Base-by-base conservation (phyloP, 352 stramenopile genomes). In the Globisporangium yorkense region DNA sequence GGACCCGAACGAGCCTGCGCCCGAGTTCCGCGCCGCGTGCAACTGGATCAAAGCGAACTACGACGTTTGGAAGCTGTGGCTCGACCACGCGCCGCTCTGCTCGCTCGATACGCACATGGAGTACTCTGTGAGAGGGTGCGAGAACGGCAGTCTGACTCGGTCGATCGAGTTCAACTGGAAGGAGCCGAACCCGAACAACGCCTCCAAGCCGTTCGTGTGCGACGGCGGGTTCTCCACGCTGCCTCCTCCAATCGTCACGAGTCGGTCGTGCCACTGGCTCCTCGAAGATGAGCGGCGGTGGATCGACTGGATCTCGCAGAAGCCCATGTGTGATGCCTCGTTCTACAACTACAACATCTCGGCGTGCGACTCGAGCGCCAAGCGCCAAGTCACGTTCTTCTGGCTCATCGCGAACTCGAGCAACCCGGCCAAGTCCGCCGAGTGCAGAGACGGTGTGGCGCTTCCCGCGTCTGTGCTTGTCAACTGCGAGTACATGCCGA, bases 31-130 rank as follows among this genome's bases (percentile, higher is more conserved):
- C 0, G 65, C 75, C 0, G 67, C 75, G 1, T 88, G 75, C 54
- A 68, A 66, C 18, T 88, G 74, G 74, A 57, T 86, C 10, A 73
- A 72, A 35, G 33, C 50, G 0, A 87, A 87, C 50, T 89, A 84
- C 46, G 61, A 71, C 18, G 44, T 56, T 2, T 88, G 75, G 78
- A 70, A 50, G 16, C 48, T 70, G 0, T 88, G 75, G 78, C 15
- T 81, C 3, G 63, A 80, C 1, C 70, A 59, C 9, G 2, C 81
- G 20, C 66, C 59, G 5, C 39, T 72, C n/a, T 76, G 69, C 41
- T 29, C 51, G 16, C 41, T 56, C 6, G 24, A 21, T 10, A 35
- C 77, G 9, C 64, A 83, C 54, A 62, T 86, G 3, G 44, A 48
- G 15, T 73, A 73, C 65, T 37, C 21, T 0, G 20, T 80, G 9